A percentile compares a stretch with the other conserved stretches of the same genome.
Evolutionary conservation across 164 flowering plant species (phyloP).

Genomic region (Magnolia officinalis): DNA sequence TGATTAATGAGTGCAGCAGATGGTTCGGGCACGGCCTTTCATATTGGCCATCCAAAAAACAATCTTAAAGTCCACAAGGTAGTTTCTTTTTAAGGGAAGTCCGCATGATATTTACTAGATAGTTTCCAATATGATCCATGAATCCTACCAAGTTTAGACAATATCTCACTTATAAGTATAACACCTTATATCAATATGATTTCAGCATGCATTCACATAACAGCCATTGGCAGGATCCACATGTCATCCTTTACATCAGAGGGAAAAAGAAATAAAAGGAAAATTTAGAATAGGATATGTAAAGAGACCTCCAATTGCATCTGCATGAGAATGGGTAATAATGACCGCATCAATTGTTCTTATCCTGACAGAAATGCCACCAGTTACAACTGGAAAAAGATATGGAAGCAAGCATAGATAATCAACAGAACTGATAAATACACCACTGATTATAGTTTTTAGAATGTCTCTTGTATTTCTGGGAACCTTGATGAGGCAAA

Average conservation of each 20-base stretch:
- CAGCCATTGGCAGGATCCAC: not conserved
- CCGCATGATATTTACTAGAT: not conserved
- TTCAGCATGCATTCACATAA: not conserved
- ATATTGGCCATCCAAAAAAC: no score
- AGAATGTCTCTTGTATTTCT: not conserved
- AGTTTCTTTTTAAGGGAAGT: not conserved
- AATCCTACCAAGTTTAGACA: not conserved
- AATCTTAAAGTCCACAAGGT: no score
- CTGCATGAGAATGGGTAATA: conserved; percentile 99
- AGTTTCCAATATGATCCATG: not conserved
- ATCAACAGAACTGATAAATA: conserved; percentile 3
- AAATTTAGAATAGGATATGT: conserved; percentile 18
- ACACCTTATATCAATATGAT: not conserved
- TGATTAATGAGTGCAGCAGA: no score
- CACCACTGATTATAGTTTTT: not conserved
- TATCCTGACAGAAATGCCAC: conserved; percentile 76
- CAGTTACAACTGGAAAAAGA: conserved; percentile 28
- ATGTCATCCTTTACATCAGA: conserved; percentile 11
- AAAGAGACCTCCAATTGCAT: conserved; percentile 95
- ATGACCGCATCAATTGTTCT: conserved; percentile 95
- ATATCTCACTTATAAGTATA: not conserved
- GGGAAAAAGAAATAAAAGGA: conserved; percentile 10
- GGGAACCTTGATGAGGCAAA: not conserved
- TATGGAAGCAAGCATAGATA: not conserved
- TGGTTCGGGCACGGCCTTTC: no score